Evolutionary conservation across 2,329 filamentous ascomycete genomes (phyloP), one percentile per base, ranked within the genome.

Genomic region (Cercospora zeae-maydis): DNA sequence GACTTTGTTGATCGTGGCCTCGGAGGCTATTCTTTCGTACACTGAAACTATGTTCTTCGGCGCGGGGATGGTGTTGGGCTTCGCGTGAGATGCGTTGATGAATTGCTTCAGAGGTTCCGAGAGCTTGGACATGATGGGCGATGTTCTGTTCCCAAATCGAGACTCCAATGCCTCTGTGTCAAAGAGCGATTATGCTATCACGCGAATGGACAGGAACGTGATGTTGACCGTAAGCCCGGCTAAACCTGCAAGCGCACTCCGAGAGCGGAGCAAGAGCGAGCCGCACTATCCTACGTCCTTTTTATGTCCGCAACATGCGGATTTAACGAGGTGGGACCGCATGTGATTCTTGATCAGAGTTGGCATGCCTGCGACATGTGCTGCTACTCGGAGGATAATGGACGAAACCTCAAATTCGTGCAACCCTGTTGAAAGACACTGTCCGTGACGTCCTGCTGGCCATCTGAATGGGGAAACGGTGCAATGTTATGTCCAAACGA

Each of bases 71-170:
- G 86, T 87, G 55, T 86, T 84, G 0, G 89, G 87, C 1, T 84
- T 82, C 47, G 89, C 86, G 70, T 86, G 84, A 3, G 88, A 82
- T 63, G 88, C 84, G 71, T 89, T 89, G 78, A 93, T 88, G 66
- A 93, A 84, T 52, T 86, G 82, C 78, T 92, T 93, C 69, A 93
- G 82, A 55, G 85, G 78, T 1, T 84, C 80, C 1, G 89, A 90
- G 19, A 93, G 82, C 75, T 90, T 92, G 6, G 89, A 87, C 89
- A 91, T 92, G 16, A 33, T 52, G 21, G 19, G 11, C 24, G 30
- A 37, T 4, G 37, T 1, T 7, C 0, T 27, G 16, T 9, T 13
- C 11, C 36, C n/a, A 1, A 21, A 14, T 1, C 13, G 39, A 45
- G 13, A 19, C 30, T 16, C 0, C 24, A 31, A 52, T 52, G 21